Evolutionary conservation across 2,329 filamentous ascomycete genomes (phyloP).

Genomic region (Cytospora paraplurivora): DNA sequence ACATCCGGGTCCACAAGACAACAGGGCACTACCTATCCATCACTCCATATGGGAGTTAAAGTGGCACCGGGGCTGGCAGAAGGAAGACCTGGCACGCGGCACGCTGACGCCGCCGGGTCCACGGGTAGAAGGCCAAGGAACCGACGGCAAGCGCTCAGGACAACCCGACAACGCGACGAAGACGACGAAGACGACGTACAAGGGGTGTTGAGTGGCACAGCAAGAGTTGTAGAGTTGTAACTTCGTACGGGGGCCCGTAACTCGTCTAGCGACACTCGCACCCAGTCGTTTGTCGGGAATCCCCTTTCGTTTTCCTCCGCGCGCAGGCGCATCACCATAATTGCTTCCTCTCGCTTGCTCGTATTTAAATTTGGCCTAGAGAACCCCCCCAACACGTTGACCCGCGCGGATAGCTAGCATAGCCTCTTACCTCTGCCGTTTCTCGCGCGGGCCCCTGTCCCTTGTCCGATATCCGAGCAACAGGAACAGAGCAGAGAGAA

Average conservation of each 20-base stretch:
- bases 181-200: too few species aligned
- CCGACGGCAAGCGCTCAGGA: slow-evolving; percentile 14
- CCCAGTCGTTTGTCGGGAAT: neutral
- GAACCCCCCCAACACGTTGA: neutral
- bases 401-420: slow-evolving; percentile 4
- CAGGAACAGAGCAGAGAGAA: too few species aligned
- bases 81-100: too few species aligned
- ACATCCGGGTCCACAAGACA: neutral
- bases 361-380: slow-evolving; percentile 14
- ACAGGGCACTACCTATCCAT: too few species aligned
- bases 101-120: too few species aligned
- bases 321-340: slow-evolving; percentile 16
- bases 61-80: too few species aligned
- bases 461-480: neutral
- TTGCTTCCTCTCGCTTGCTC: slow-evolving; percentile 20
- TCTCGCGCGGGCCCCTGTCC: too few species aligned
- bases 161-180: slow-evolving; percentile 11
- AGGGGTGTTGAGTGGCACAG: slow-evolving; percentile 12
- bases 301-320: neutral
- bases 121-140: neutral
- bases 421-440: too few species aligned
- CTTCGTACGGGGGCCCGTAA: too few species aligned
- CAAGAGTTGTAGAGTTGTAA: slow-evolving; percentile 10
- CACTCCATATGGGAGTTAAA: too few species aligned
- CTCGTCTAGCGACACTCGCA: neutral